These are phyloP conservation scores for Metschnikowia matae DNA, from an alignment of 805 yeast genomes.

Conservation along the genomic window DNA sequence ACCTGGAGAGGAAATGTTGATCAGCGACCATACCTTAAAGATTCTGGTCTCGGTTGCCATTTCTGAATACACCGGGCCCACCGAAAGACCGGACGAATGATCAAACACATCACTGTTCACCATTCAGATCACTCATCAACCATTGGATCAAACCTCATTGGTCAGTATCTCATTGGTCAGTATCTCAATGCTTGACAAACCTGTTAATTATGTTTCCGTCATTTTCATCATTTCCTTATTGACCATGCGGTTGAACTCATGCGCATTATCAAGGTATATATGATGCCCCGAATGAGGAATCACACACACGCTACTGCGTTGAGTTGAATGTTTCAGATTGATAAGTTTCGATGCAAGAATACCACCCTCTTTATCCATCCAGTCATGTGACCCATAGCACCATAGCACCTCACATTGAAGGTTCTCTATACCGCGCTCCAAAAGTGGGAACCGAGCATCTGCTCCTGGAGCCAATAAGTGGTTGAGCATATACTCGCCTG, in stretches of 20 bases:
- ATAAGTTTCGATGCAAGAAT: constrained; percentile 34
- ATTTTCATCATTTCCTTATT: constrained; percentile 44
- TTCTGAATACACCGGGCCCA: constrained; percentile 21
- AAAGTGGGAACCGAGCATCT: constrained; percentile 72
- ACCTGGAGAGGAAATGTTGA: constrained; percentile 46
- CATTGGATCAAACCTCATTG: no score
- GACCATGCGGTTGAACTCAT: constrained; percentile 49
- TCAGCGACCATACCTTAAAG: constrained; percentile 52
- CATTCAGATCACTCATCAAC: no score
- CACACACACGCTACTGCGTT: constrained; percentile 29
- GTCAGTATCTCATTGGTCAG: no score
- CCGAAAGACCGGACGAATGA: constrained; percentile 1
- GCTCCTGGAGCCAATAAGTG: constrained; percentile 89
- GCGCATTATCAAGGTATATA: constrained; percentile 64
- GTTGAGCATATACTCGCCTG: constrained; percentile 89
- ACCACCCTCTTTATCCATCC: constrained; percentile 58
- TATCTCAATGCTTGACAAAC: background rate
- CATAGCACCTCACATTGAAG: constrained; percentile 64
- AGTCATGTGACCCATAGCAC: constrained; percentile 78
- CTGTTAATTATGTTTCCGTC: background rate
- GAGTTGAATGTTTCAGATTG: constrained; percentile 15
- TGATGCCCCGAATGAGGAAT: constrained; percentile 71
- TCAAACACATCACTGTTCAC: background rate
- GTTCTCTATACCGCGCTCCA: constrained; percentile 44
- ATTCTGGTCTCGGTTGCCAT: constrained; percentile 31